These are phyloP conservation scores for Coemansia sp. DNA, from an alignment of 371 early-diverging fungal genomes.

Conservation along the genomic window DNA sequence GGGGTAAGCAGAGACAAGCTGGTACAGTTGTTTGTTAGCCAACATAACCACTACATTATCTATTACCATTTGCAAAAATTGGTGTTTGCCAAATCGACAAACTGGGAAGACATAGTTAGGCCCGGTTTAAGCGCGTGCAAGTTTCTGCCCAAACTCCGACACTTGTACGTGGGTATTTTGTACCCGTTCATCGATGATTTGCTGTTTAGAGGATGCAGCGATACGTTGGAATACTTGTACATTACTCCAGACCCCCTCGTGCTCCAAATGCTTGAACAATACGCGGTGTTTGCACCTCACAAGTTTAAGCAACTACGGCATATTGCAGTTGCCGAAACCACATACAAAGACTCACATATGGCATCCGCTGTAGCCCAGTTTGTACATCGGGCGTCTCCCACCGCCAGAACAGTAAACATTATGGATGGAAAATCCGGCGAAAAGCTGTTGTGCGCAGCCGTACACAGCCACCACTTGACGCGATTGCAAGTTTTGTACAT, in stretches of 20 bases:
- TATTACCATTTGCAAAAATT: conserved; percentile 5
- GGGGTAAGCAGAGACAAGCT: background rate
- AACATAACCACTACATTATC: background rate
- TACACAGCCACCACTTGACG: background rate
- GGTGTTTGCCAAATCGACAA: background rate
- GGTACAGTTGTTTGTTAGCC: background rate
- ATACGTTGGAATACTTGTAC: conserved; percentile 6
- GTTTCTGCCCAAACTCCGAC: conserved; percentile 12
- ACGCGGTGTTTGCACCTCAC: background rate
- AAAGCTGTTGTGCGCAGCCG: conserved; percentile 7
- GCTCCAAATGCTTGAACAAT: conserved; percentile 10
- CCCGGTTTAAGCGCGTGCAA: background rate
- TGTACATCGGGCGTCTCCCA: conserved; percentile 2
- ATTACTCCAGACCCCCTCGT: conserved; percentile 5
- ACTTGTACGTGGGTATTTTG: background rate
- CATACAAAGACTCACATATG: background rate
- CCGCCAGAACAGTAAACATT: background rate
- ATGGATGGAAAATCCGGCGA: conserved; percentile 1
- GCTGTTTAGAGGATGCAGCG: conserved; percentile 13
- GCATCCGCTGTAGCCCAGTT: conserved; percentile 9
- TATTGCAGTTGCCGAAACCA: background rate
- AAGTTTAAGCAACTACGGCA: background rate
- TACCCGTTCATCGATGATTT: conserved; percentile 27
- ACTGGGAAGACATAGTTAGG: background rate
- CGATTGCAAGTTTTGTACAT: background rate